Conservation (phyloP, 176 grass and related monocot genomes). For the Tillandsia leiboldiana region DNA sequence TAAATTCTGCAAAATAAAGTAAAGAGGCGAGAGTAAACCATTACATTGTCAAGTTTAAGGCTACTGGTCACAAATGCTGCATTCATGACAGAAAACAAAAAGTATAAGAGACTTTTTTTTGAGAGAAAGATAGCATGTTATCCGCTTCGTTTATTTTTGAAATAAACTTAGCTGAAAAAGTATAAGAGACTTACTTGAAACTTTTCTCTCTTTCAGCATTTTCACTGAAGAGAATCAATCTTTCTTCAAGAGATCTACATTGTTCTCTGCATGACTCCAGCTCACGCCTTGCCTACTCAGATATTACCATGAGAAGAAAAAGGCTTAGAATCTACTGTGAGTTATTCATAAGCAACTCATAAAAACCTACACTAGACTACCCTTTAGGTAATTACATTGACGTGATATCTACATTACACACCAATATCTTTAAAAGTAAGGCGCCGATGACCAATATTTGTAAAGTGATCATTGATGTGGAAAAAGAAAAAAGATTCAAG, state of each 20-base stretch:
- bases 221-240: constrained; percentile 22
- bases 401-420: too few relatives aligned
- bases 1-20: too few relatives aligned
- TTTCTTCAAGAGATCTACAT: constrained; percentile 28
- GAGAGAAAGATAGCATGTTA: too few relatives aligned
- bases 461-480: too few relatives aligned
- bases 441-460: too few relatives aligned
- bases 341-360: background rate
- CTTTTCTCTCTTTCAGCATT: constrained; percentile 19
- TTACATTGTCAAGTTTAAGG: background rate
- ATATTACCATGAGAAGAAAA: constrained; percentile 2
- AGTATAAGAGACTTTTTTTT: background rate
- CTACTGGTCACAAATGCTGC: background rate
- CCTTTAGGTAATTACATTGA: background rate
- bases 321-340: background rate
- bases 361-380: constrained; percentile 2
- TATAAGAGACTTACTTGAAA: constrained; percentile 27
- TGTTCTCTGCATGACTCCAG: constrained; percentile 40
- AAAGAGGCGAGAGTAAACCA: background rate
- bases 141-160: too few relatives aligned
- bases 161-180: background rate
- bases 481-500: too few relatives aligned
- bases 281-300: constrained; percentile 39
- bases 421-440: too few relatives aligned
- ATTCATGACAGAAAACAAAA: background rate